phyloP scores from a whole-genome alignment of 2,329 filamentous ascomycete genomes.

The Fusarium liriodendri region DNA sequence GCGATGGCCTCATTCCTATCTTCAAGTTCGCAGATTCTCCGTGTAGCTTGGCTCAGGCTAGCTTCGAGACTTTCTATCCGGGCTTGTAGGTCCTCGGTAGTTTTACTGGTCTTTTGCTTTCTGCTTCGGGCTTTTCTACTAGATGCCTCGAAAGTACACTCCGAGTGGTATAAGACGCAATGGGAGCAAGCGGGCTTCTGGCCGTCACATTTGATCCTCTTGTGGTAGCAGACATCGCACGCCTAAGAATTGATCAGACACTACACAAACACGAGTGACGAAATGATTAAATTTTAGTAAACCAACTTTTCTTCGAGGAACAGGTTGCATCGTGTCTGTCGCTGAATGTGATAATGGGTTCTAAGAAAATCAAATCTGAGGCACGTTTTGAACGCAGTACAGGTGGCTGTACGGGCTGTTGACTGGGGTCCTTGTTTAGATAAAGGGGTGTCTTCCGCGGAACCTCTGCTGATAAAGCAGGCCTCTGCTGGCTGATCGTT shows the following conservation, averaged over 20 bases:
- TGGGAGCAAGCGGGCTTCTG: slow-evolving; percentile 22
- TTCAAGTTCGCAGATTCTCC: slow-evolving; percentile 1
- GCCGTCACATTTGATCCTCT: slow-evolving; percentile 27
- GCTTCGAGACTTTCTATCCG: background rate
- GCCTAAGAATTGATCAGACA: slow-evolving; percentile 3
- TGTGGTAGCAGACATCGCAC: slow-evolving; percentile 31
- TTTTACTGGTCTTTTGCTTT: fast-evolving
- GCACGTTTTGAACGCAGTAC: background rate
- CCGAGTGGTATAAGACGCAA: slow-evolving; percentile 1
- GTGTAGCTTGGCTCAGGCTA: background rate
- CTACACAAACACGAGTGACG: background rate
- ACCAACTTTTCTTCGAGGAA: background rate
- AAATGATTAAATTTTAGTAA: background rate
- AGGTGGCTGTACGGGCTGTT: background rate
- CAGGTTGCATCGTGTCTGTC: background rate
- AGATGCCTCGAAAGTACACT: slow-evolving; percentile 4
- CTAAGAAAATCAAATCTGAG: background rate
- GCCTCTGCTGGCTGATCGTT: background rate
- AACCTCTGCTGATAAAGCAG: background rate
- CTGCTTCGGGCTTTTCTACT: slow-evolving; percentile 3
- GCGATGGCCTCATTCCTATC: background rate
- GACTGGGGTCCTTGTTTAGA: background rate
- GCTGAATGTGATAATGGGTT: too few relatives aligned
- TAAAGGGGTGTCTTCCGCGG: background rate
- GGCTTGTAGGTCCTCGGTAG: background rate